Base-by-base conservation (phyloP, 2,329 filamentous ascomycete genomes). In the Cladosporium sp. region DNA sequence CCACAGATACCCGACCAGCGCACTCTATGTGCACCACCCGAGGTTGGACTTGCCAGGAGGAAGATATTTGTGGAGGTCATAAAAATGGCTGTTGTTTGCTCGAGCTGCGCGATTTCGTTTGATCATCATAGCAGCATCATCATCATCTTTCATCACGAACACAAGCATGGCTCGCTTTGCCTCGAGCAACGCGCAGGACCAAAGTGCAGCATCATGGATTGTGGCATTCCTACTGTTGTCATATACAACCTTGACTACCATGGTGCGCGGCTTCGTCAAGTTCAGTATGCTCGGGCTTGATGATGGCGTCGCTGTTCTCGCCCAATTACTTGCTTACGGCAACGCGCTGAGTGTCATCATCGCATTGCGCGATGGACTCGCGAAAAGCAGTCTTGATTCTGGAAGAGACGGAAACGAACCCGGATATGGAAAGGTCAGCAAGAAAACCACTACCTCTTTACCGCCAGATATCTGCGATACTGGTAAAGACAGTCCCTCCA, bases 91-190 rank as follows among this genome's bases (percentile, higher is more conserved):
- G 30, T 10, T 32, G 30, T 3, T 32, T 32, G 5, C 6, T 32
- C 30, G 30, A 32, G 6, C 30, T 32, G 30, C 10, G 10, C 30
- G 30, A 10, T 32, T 32, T 32, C 30, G 30, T 32, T 32, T 10
- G 30, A 6, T 32, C 30, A 32, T 32, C 30, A 24, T 10, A 36
- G 34, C 34, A 10, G 10, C 34, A 36, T 10, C 6, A 24, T 12
- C 47, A 2, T 11, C 24, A 26, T 28, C 34, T 14, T 10, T 2
- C 24, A 28, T 1, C 10, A 51, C 21, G 7, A 4, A 14, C 8
- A 15, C 47, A 7, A 26, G 3, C n/a, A 59, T 59, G 55, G 24
- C 55, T 59, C 55, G 55, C 21, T 59, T 59, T 14, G 55, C 55
- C 0, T 4, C 38, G 28, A 21, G 5, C 30, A 18, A 51, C n/a